These are phyloP conservation scores for Blastomyces percursus DNA, from an alignment of 2,329 filamentous ascomycete genomes.

Conservation along the genomic window DNA sequence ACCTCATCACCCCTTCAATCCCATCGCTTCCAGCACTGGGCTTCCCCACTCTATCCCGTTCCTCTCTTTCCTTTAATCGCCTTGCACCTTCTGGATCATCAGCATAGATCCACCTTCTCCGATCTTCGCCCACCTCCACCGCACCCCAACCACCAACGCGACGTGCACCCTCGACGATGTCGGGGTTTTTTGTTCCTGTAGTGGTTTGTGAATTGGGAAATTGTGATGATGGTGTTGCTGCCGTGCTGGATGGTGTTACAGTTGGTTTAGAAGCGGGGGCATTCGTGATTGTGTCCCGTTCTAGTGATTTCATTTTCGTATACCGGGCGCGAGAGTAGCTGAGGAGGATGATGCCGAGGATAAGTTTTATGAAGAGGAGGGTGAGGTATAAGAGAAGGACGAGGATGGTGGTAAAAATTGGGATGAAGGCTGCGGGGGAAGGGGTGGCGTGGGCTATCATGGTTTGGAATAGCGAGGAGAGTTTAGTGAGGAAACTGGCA, in stretches of 20 bases:
- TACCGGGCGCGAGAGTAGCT: conserved; percentile 71
- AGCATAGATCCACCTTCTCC: conserved; percentile 72
- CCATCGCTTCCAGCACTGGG: conserved; percentile 50
- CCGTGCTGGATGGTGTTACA: conserved; percentile 5
- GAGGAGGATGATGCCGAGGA: conserved; percentile 79
- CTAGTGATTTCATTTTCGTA: conserved; percentile 62
- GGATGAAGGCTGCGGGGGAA: conserved; percentile 31
- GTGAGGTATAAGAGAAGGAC: conserved; percentile 78
- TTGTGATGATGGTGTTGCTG: conserved; percentile 6
- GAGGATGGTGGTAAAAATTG: conserved; percentile 59
- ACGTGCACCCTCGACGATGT: conserved; percentile 59
- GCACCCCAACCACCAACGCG: conserved; percentile 72
- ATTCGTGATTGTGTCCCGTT: conserved; percentile 28
- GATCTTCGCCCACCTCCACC: conserved; percentile 81
- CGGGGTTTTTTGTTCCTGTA: conserved; percentile 34
- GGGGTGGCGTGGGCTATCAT: conserved; percentile 34
- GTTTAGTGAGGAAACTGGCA: conserved; percentile 32
- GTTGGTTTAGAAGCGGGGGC: background rate
- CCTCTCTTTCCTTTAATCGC: conserved; percentile 52
- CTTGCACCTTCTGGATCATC: conserved; percentile 65
- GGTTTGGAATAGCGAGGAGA: conserved; percentile 28
- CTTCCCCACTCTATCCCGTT: conserved; percentile 47
- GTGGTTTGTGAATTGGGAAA: background rate
- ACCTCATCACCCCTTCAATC: conserved; percentile 60
- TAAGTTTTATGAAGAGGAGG: conserved; percentile 69